A percentile compares a stretch with the other conserved stretches of the same genome.
These are phyloP conservation scores for Graphilbum fragrans DNA, from an alignment of 2,329 filamentous ascomycete genomes.

Conservation along the genomic window DNA sequence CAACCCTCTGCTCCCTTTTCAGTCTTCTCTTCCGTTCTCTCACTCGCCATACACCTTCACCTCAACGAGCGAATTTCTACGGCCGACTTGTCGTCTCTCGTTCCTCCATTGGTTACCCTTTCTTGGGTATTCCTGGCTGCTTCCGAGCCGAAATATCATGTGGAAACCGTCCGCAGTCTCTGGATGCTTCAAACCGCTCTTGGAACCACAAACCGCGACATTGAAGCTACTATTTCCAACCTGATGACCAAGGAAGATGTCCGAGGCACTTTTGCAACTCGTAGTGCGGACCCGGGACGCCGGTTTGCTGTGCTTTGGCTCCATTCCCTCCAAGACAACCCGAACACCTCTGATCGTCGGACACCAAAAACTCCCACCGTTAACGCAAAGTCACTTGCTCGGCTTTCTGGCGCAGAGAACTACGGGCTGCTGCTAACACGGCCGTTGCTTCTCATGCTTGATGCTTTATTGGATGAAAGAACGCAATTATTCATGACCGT, in stretches of 20 bases:
- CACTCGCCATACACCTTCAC: conserved; percentile 45
- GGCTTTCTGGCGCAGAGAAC: conserved; percentile 44
- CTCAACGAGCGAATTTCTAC: conserved; percentile 36
- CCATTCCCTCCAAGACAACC: conserved; percentile 56
- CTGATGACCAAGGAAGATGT: conserved; percentile 49
- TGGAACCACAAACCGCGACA: conserved; percentile 53
- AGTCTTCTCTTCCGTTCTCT: conserved; percentile 45
- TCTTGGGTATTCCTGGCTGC: conserved; percentile 75
- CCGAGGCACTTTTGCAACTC: conserved; percentile 31
- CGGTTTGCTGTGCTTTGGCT: conserved; percentile 71
- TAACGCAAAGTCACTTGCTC: conserved; percentile 15
- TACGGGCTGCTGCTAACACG: conserved; percentile 67
- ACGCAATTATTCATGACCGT: conserved; percentile 66
- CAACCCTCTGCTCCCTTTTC: conserved; percentile 31
- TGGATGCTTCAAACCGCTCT: conserved; percentile 75
- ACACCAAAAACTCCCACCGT: conserved; percentile 9
- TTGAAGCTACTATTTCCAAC: conserved; percentile 66
- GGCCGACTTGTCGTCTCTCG: conserved; percentile 46
- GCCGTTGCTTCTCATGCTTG: conserved; percentile 71
- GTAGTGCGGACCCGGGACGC: conserved; percentile 48
- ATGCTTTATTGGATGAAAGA: conserved; percentile 60
- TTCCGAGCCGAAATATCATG: conserved; percentile 81
- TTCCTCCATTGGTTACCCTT: conserved; percentile 55
- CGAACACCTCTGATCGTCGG: conserved; percentile 32
- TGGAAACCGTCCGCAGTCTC: conserved; percentile 76